phyloP scores from a whole-genome alignment of 192 early-diverging fungal genomes.

The Coemansia sp. region DNA sequence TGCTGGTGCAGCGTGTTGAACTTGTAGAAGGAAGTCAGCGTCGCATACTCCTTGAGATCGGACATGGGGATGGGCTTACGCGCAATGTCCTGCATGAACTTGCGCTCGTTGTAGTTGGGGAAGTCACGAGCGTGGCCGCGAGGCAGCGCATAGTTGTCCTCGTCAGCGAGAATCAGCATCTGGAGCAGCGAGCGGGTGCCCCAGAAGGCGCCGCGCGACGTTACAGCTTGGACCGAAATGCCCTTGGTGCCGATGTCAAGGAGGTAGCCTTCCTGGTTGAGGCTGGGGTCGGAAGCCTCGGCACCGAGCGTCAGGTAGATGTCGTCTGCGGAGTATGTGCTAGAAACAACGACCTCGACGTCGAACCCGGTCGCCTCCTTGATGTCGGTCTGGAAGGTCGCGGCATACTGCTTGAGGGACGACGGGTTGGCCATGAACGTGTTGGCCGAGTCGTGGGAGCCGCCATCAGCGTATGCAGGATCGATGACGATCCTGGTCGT shows the following conservation, averaged over 20 bases:
- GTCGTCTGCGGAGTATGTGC: slow-evolving; percentile 19
- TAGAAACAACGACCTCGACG: slow-evolving; percentile 32
- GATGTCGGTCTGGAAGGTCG: slow-evolving; percentile 38
- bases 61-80: slow-evolving; percentile 51
- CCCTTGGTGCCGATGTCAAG: slow-evolving; percentile 43
- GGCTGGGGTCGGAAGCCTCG: slow-evolving; percentile 22
- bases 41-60: slow-evolving; percentile 46
- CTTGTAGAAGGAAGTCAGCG: slow-evolving; percentile 54
- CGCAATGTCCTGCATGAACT: slow-evolving; percentile 51
- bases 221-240: slow-evolving; percentile 33
- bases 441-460: slow-evolving; percentile 24
- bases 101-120: slow-evolving; percentile 52
- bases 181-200: slow-evolving; percentile 51
- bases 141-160: slow-evolving; percentile 34
- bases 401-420: slow-evolving; percentile 33
- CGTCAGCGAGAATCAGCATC: slow-evolving; percentile 51
- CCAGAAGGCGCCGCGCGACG: slow-evolving; percentile 51
- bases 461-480: slow-evolving; percentile 32
- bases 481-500: slow-evolving; percentile 41
- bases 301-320: slow-evolving; percentile 49
- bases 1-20: slow-evolving; percentile 54
- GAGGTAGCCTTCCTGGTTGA: slow-evolving; percentile 44
- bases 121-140: slow-evolving; percentile 46
- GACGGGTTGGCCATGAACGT: slow-evolving; percentile 46
- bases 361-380: slow-evolving; percentile 34